Conservation (phyloP, 2,329 filamentous ascomycete species). For the Penicillium palitans region DNA sequence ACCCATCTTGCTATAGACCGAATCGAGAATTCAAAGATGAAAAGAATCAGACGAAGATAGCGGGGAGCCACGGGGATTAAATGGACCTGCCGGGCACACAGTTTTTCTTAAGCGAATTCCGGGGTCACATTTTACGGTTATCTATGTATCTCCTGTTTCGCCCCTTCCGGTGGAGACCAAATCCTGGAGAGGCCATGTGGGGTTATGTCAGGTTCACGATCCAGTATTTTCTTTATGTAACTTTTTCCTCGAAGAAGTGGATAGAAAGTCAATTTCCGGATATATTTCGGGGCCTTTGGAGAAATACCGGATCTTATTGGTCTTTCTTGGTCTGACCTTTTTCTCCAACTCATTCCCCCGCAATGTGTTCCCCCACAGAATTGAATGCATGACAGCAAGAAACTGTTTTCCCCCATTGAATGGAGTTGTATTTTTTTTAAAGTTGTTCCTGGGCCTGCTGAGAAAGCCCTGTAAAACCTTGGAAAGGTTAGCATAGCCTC, state of each 20-base stretch:
- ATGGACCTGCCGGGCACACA: constrained; percentile 4
- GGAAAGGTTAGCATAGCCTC: background rate
- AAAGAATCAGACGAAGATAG: background rate
- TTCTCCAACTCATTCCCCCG: background rate
- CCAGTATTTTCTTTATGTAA: background rate
- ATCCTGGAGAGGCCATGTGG: constrained; percentile 2
- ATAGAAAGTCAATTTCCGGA: background rate
- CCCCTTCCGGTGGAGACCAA: constrained; percentile 3
- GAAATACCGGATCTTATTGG: background rate
- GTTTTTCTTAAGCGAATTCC: constrained; percentile 10
- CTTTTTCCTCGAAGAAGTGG: background rate
- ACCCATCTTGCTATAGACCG: constrained; percentile 8
- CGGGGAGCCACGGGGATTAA: background rate
- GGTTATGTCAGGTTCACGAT: background rate
- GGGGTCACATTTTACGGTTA: constrained; percentile 4
- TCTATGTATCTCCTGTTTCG: constrained; percentile 8
- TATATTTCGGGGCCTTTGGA: background rate
- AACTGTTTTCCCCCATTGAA: background rate
- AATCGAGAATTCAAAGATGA: background rate
- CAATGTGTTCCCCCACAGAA: background rate
- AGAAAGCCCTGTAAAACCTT: background rate
- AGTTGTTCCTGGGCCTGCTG: background rate
- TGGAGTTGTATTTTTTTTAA: background rate
- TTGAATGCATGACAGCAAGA: background rate
- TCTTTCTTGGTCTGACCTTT: background rate